phyloP scores from a whole-genome alignment of 805 yeast species.

The Metschnikowia corniflorae region DNA sequence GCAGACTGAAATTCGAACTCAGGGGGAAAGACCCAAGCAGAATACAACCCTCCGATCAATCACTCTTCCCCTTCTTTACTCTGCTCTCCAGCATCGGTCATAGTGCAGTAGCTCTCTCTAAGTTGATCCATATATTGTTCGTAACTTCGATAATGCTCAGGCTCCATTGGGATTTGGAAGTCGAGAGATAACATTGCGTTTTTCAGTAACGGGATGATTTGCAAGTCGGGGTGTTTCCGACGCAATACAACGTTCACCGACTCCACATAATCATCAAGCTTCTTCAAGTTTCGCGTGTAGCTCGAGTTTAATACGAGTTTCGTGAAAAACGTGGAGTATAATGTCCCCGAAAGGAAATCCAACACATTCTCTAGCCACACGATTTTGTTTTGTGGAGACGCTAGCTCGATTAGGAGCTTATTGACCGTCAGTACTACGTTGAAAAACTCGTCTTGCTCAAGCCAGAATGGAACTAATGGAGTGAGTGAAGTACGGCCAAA shows the following conservation, averaged over 20 bases:
- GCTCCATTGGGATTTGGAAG: slow-evolving; percentile 44
- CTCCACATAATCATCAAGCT: slow-evolving; percentile 30
- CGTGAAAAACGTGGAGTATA: slow-evolving; percentile 24
- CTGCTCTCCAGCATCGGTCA: not conserved
- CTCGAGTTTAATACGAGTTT: slow-evolving; percentile 1
- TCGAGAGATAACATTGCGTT: slow-evolving; percentile 59
- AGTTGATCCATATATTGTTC: not conserved
- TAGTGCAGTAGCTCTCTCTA: slow-evolving; percentile 1
- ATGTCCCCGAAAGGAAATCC: slow-evolving; percentile 37
- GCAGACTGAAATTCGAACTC: too few species aligned
- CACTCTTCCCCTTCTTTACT: not conserved
- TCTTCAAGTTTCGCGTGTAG: slow-evolving; percentile 24
- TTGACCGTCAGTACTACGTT: slow-evolving; percentile 47
- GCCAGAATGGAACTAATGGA: slow-evolving; percentile 32
- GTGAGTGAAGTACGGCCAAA: slow-evolving; percentile 55
- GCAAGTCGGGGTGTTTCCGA: slow-evolving; percentile 22
- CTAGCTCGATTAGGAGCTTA: slow-evolving; percentile 35
- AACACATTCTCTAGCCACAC: slow-evolving; percentile 37
- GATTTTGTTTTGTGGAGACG: slow-evolving; percentile 27
- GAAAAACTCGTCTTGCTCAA: slow-evolving; percentile 33
- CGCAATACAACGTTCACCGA: slow-evolving; percentile 20
- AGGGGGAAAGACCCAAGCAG: too few species aligned
- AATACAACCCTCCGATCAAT: too few species aligned
- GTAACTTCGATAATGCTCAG: not conserved
- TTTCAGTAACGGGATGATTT: slow-evolving; percentile 47